Conservation (phyloP, 2,329 filamentous ascomycete genomes). For the Rutstroemia sp. region DNA sequence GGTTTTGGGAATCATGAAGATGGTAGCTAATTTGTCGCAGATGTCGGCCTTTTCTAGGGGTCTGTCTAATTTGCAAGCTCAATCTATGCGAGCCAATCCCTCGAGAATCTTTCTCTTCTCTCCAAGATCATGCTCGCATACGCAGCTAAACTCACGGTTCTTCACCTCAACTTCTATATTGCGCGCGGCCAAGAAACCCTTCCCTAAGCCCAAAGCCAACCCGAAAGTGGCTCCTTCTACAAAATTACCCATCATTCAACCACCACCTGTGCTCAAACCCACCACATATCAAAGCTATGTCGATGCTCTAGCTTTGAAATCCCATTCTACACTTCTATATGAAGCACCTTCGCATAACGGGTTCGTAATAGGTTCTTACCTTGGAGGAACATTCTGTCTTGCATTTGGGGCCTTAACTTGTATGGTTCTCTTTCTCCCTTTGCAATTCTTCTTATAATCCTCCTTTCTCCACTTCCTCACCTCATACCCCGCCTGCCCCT, state of each 20-base stretch:
- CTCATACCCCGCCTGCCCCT: not conserved
- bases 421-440: not conserved
- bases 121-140: conserved; percentile 7
- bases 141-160: conserved; percentile 13
- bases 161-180: conserved; percentile 19
- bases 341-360: conserved; percentile 55
- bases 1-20: not conserved
- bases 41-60: conserved; percentile 34
- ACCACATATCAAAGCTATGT: conserved; percentile 39
- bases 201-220: conserved; percentile 2
- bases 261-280: not conserved
- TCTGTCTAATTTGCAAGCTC: conserved; percentile 20
- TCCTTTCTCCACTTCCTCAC: no score
- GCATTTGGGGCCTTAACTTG: conserved; percentile 44
- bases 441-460: not conserved
- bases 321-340: conserved; percentile 54
- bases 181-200: conserved; percentile 12
- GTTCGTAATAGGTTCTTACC: conserved; percentile 54
- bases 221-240: not conserved
- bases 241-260: not conserved
- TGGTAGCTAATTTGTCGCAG: conserved; percentile 15
- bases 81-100: conserved; percentile 10
- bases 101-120: conserved; percentile 9
- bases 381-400: conserved; percentile 46
- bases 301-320: conserved; percentile 46